phyloP scores from a whole-genome alignment of 352 stramenopile species.

The Phytophthora citrophthora region DNA sequence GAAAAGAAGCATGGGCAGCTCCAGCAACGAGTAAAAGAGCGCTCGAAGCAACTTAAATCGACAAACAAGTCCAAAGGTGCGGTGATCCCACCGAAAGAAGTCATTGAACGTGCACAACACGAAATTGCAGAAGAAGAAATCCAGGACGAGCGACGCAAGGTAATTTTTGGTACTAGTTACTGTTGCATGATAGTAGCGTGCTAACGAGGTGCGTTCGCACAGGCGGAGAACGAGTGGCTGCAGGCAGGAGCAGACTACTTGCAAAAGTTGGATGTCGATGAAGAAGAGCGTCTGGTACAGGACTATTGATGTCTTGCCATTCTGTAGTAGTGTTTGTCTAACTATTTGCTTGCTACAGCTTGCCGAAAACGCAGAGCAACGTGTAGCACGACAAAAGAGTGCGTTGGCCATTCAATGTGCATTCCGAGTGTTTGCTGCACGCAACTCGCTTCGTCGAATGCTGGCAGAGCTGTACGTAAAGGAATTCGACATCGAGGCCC shows the following conservation, averaged over 20 bases:
- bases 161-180: constrained; percentile 8
- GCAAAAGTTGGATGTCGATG: constrained; percentile 47
- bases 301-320: background rate
- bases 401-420: constrained; percentile 58
- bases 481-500: constrained; percentile 52
- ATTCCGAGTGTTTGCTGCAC: constrained; percentile 62
- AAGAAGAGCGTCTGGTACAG: constrained; percentile 55
- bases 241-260: constrained; percentile 60
- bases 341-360: constrained; percentile 30
- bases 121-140: constrained; percentile 61
- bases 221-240: constrained; percentile 62
- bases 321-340: constrained; percentile 8
- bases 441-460: constrained; percentile 54
- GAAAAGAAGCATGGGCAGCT: constrained; percentile 51
- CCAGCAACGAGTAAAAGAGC: constrained; percentile 35
- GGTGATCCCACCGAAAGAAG: constrained; percentile 45
- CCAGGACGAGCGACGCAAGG: constrained; percentile 47
- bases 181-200: background rate
- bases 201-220: constrained; percentile 3
- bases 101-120: constrained; percentile 59
- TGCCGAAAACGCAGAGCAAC: constrained; percentile 46
- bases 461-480: constrained; percentile 62
- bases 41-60: constrained; percentile 41
- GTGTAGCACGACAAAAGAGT: constrained; percentile 43
- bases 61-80: constrained; percentile 61